Percentiles rank a stretch among this genome's conserved stretches.
phyloP scores from a whole-genome alignment of 371 early-diverging fungal species.

The Mortierella polycephala region DNA sequence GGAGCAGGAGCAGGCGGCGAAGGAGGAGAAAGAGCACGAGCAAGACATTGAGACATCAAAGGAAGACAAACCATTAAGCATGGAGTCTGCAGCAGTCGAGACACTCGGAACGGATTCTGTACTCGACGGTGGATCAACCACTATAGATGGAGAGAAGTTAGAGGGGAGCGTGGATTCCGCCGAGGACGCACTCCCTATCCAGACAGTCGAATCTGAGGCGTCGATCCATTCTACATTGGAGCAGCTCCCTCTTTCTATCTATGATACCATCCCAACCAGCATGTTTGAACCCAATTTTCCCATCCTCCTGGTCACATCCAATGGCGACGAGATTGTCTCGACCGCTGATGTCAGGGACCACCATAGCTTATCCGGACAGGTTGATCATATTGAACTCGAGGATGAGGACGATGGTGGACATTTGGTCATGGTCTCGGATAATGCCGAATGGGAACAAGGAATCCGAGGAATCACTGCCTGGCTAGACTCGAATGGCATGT shows the following conservation, averaged over 20 bases:
- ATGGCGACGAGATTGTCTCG: conserved; percentile 47
- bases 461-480: conserved; percentile 50
- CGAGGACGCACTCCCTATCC: conserved; percentile 7
- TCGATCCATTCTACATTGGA: conserved; percentile 47
- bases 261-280: conserved; percentile 43
- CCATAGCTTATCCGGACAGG: conserved; percentile 37
- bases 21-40: neutral
- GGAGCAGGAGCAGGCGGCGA: neutral
- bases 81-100: neutral
- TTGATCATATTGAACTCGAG: conserved; percentile 50
- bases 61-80: neutral
- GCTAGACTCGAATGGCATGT: conserved; percentile 51
- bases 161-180: neutral
- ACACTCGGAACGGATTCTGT: conserved; percentile 25
- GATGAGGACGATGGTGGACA: conserved; percentile 46
- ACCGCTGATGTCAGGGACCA: conserved; percentile 40
- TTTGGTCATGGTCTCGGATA: conserved; percentile 48
- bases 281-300: conserved; percentile 49
- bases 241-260: conserved; percentile 40
- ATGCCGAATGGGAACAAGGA: conserved; percentile 51
- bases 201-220: conserved; percentile 42
- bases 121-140: conserved; percentile 15
- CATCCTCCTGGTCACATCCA: conserved; percentile 44
- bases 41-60: neutral
- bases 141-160: neutral